Evolutionary conservation across 2,329 filamentous ascomycete genomes (phyloP), one percentile per base, ranked within the genome.

Genomic region (Penicillium digitatum): DNA sequence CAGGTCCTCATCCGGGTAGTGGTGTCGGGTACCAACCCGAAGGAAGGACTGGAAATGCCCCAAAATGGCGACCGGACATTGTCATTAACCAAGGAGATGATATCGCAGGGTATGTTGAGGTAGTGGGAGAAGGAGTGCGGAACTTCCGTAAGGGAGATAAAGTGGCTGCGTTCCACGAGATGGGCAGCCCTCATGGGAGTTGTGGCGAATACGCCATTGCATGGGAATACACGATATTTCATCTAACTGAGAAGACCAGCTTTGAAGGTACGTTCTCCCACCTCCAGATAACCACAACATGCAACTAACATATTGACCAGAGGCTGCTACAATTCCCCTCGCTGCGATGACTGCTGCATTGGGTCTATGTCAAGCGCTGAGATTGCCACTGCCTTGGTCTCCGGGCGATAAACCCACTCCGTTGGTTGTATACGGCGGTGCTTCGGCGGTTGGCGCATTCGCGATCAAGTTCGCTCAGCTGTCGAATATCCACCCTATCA

Each of bases 401-500:
- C 76, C 75, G 16, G 62, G 73, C 2, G 67, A 59, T 0, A 65
- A 67, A 22, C 62, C 59, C 0, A 71, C 64, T 3, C 78, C 77
- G 0, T 61, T 79, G 2, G 68, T 82, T 8, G 69, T 82, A 39
- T 81, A 81, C 60, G 79, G 78, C 22, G 74, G 68, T 0, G 75
- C 80, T 1, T 78, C 79, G 0, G 78, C 83, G 0, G 83, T 87
- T 1, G 84, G 84, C 8, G 71, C 79, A 5, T 87, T 81, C 62
- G 79, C 79, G 0, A 70, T 86, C 40, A 82, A 87, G 66, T 73
- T 87, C 16, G 82, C 82, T 11, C 64, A 60, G 5, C 71, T 72
- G 9, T 78, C 77, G 55, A 81, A 83, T 64, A 82, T 87, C 57
- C 82, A 86, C 67, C 85, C 84, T 0, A 70, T 87, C 40, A 83